A percentile compares a stretch with the other conserved stretches of the same genome.
phyloP scores from a whole-genome alignment of 768 basidiomycete species.

The Lentinula aciculospora region DNA sequence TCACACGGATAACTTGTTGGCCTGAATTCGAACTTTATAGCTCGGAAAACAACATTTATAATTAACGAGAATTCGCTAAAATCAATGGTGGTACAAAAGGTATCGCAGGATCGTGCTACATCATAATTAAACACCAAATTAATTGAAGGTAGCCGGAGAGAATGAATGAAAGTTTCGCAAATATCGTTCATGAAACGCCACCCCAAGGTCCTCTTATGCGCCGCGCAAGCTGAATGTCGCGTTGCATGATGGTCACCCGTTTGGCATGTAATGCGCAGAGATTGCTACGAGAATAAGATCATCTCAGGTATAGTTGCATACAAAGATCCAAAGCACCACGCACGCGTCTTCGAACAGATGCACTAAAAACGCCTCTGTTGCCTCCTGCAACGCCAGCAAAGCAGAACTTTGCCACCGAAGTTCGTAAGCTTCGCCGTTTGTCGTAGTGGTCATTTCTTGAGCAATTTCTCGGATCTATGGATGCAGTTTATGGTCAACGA shows the following conservation, averaged over 20 bases:
- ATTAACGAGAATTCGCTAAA: not conserved
- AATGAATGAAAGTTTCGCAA: not conserved
- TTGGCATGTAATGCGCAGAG: slow-evolving; percentile 97
- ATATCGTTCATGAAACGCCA: slow-evolving; percentile 45
- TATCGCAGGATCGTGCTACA: not conserved
- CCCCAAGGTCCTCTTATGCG: slow-evolving; percentile 91
- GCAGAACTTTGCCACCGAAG: slow-evolving; percentile 96
- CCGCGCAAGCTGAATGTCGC: slow-evolving; percentile 94
- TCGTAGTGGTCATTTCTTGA: slow-evolving; percentile 79
- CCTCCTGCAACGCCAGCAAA: slow-evolving; percentile 91
- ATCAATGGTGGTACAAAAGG: not conserved
- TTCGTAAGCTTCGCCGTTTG: slow-evolving; percentile 52
- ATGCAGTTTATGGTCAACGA: not conserved
- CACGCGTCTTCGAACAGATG: slow-evolving; percentile 98
- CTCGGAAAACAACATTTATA: too few species aligned
- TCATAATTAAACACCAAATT: not conserved
- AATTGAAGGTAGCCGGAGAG: not conserved
- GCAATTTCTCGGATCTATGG: slow-evolving; percentile 92
- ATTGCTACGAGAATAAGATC: slow-evolving; percentile 52
- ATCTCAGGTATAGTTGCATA: slow-evolving; percentile 5
- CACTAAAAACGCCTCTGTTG: slow-evolving; percentile 90
- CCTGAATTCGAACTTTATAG: too few species aligned
- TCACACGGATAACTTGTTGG: not conserved
- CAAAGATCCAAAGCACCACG: slow-evolving; percentile 31
- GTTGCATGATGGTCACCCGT: slow-evolving; percentile 96